These are phyloP conservation scores for Thymus quinquecostatus DNA, from an alignment of 257 asterid species.

Conservation along the genomic window DNA sequence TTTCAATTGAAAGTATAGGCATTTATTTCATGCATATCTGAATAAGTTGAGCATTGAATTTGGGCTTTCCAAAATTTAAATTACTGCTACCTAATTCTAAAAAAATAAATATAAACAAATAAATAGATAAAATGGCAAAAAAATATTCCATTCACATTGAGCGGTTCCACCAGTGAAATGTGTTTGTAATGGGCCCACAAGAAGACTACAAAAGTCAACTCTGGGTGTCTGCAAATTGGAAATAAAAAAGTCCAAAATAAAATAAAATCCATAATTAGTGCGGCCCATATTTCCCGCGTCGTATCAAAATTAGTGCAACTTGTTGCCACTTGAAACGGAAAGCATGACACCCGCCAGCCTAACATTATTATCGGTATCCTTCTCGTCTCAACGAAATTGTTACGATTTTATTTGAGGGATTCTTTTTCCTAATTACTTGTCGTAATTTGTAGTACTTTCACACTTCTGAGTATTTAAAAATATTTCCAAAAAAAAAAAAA, in stretches of 20 bases:
- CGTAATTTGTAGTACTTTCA: neutral
- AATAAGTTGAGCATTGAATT: neutral
- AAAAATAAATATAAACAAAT: too few relatives aligned
- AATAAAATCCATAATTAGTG: neutral
- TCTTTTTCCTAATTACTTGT: too few relatives aligned
- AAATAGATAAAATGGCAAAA: too few relatives aligned
- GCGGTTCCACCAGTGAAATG: conserved; percentile 9
- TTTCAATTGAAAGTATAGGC: too few relatives aligned
- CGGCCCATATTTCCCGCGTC: conserved; percentile 27
- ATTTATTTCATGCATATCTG: too few relatives aligned
- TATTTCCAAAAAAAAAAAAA: too few relatives aligned
- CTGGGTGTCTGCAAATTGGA: conserved; percentile 31
- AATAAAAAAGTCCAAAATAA: neutral
- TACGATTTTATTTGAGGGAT: too few relatives aligned
- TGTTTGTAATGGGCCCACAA: conserved; percentile 7
- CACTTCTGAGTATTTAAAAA: too few relatives aligned
- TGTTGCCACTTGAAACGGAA: conserved; percentile 21
- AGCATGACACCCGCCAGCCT: neutral
- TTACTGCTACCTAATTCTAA: neutral
- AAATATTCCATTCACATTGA: too few relatives aligned
- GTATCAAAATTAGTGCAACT: conserved; percentile 25
- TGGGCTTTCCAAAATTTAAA: conserved; percentile 20
- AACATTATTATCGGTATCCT: too few relatives aligned
- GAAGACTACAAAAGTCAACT: conserved; percentile 33
- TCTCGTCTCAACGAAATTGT: too few relatives aligned